Evolutionary conservation across 179 eudicot species (phyloP), one percentile per base, ranked within the genome.

Genomic region (Corrigiola litoralis): DNA sequence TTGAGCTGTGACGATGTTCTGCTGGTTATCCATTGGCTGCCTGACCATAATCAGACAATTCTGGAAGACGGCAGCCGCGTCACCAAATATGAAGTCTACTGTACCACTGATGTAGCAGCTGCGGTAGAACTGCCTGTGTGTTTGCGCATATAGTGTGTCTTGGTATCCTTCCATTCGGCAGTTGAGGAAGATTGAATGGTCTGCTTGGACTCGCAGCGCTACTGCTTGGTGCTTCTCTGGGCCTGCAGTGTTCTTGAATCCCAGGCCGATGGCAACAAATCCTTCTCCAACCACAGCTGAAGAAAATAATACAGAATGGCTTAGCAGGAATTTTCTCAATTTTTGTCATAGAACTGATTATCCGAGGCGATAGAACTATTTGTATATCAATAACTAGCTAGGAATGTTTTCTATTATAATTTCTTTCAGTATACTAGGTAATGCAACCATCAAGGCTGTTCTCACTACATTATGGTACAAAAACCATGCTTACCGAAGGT

Each of bases 171-270:
- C 85, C 83, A 91, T 86, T 2, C 84, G 68, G 50, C 96, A 91
- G 29, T 79, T 80, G 31, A 84, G 76, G 79, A 90, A 87, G 32
- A 85, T 78, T 6, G 92, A 70, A 6, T 70, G 74, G 21, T 90
- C 97, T 1, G 95, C 75, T 67, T 82, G 88, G 17, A 88, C 95
- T 17, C 97, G 71, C 1, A 90, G 77, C 34, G 97, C 97, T 29
- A 90, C 95, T 2, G 95, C 97, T 62, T 90, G 95, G 53, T 84
- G 85, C 68, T 84, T 84, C 42, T 81, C 75, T 0, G 94, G 82
- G 1, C 96, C 96, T 0, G 96, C 95, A 2, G 90, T 81, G 75
- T 87, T 90, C 66, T 73, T 74, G 71, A 88, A 87, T 41, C 90
- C 87, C 61, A 90, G 73, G 49, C 81, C 82, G 13, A 85, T 77